Evolutionary conservation across 768 basidiomycete genomes (phyloP).

Genomic region (Kwoniella europaea): DNA sequence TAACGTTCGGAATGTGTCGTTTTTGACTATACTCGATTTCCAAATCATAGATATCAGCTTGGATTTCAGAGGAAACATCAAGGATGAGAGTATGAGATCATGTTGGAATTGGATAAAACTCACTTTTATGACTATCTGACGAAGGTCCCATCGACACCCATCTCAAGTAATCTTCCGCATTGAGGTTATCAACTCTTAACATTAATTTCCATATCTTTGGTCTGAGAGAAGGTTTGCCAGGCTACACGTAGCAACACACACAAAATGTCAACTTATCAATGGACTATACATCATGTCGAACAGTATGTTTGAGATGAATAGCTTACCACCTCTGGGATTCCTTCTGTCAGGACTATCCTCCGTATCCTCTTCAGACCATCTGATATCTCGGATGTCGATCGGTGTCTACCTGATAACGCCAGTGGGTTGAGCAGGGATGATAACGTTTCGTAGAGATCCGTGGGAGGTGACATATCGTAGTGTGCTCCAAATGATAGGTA

Average conservation of each 20-base stretch:
- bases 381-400: conserved; percentile 64
- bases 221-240: conserved; percentile 38
- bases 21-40: conserved; percentile 64
- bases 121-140: conserved; percentile 57
- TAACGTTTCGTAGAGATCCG: conserved; percentile 35
- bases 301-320: neutral
- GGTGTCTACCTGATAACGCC: conserved; percentile 26
- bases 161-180: conserved; percentile 65
- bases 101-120: conserved; percentile 13
- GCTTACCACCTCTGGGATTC: conserved; percentile 77
- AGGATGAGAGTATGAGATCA: neutral
- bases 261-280: too few species aligned
- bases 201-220: conserved; percentile 86
- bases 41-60: too few species aligned
- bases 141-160: conserved; percentile 54
- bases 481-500: too few species aligned
- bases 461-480: conserved; percentile 12
- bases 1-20: conserved; percentile 94
- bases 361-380: conserved; percentile 85
- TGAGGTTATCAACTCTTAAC: conserved; percentile 76
- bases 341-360: conserved; percentile 85
- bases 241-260: neutral
- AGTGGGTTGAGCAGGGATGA: conserved; percentile 27
- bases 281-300: too few species aligned
- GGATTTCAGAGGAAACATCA: neutral